Base-by-base conservation (phyloP, 2,329 filamentous ascomycete genomes). In the Aspergillus pseudoterreus region DNA sequence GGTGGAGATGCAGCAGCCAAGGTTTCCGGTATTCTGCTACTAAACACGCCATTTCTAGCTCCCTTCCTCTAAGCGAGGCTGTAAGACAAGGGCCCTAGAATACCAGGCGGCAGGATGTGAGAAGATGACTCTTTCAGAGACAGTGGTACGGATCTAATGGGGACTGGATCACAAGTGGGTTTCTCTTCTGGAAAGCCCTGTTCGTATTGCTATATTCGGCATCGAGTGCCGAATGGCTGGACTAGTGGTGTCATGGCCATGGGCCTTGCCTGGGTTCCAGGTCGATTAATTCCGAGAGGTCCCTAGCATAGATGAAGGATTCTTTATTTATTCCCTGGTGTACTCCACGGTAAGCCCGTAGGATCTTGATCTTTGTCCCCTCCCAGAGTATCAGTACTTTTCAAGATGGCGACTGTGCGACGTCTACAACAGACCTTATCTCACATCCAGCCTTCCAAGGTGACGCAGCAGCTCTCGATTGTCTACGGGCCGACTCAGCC, bases 401-500 rank as follows among this genome's bases (percentile, higher is more conserved):
- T 14, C 38, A 54, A 14, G 32, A 67, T 68, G 63, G 56, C 63
- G 32, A 51, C 60, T 52, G 59, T 66, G 47, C 63, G 64, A 45
- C 62, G 65, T 43, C 57, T 69, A 44, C 62, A 66, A 47, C 64
- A 65, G 51, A 68, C 61, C 9, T 55, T 63, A 27, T 63, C 61
- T n/a, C 66, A 69, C 47, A 49, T 66, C 14, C 58, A 64, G 42
- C 55, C 62, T 4, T 48, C 51, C 1, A 32, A 52, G 15, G 49
- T 43, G 4, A 45, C 55, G 10, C 53, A 59, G 22, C 57, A 62
- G 19, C 61, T 76, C 43, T 80, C 87, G 0, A 70, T 90, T 17
- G 79, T 92, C 27, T 78, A 87, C 48, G 88, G 88, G 1, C 83
- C 85, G 2, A 78, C 82, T 41, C 80, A 88, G 57, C 85, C 87